A percentile compares a stretch with the other conserved stretches of the same genome.
Conservation (phyloP, 495 filamentous ascomycete genomes). For the Poronia punctata region DNA sequence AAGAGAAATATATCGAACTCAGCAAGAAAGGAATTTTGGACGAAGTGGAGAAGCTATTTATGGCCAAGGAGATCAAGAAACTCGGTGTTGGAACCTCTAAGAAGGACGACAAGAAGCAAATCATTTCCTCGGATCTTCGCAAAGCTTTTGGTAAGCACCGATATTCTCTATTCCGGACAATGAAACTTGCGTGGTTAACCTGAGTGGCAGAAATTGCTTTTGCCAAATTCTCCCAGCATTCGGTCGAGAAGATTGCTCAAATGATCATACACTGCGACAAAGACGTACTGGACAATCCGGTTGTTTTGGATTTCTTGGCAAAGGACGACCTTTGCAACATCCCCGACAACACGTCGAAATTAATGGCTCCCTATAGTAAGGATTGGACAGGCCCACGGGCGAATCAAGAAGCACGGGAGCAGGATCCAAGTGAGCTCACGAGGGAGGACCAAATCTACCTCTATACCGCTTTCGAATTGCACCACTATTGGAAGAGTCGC, state of each 20-base stretch:
- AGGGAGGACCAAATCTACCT: conserved; percentile 93
- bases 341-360: conserved; percentile 81
- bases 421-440: conserved; percentile 82
- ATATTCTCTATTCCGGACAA: neutral
- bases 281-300: conserved; percentile 82
- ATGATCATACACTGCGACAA: conserved; percentile 94
- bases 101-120: conserved; percentile 92
- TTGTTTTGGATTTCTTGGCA: conserved; percentile 96
- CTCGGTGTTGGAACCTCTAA: conserved; percentile 61
- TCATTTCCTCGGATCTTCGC: conserved; percentile 85
- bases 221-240: conserved; percentile 75
- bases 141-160: conserved; percentile 66
- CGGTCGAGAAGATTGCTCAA: conserved; percentile 75
- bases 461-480: conserved; percentile 85
- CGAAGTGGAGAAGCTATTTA: conserved; percentile 93
- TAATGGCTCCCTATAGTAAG: conserved; percentile 88
- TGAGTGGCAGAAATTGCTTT: conserved; percentile 68
- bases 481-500: conserved; percentile 97
- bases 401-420: conserved; percentile 68
- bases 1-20: conserved; percentile 91
- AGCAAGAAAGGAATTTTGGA: conserved; percentile 90
- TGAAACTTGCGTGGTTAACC: conserved; percentile 8
- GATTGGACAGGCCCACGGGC: conserved; percentile 94
- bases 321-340: conserved; percentile 87
- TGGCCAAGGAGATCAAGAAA: conserved; percentile 94